These are phyloP conservation scores for Irpex sp. DNA, from an alignment of 1,284 basidiomycete species.

Conservation along the genomic window DNA sequence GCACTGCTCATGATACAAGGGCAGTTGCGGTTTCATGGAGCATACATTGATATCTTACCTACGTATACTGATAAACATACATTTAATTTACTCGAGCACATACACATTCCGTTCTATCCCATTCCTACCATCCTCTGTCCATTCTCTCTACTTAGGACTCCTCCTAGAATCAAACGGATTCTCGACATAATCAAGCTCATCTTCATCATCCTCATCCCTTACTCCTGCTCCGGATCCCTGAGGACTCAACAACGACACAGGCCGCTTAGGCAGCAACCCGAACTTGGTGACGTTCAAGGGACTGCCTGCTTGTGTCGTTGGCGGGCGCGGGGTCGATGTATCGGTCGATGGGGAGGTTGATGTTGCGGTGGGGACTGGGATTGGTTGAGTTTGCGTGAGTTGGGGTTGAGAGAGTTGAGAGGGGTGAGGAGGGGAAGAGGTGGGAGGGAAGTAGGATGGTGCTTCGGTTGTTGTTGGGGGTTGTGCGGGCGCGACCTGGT, in stretches of 20 bases:
- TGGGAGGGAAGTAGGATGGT: not conserved
- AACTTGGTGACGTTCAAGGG: conserved; percentile 44
- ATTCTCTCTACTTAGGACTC: not conserved
- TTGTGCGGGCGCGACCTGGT: not conserved
- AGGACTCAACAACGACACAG: conserved; percentile 57
- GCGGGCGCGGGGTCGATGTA: conserved; percentile 21
- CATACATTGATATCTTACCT: not conserved
- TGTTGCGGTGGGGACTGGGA: no score
- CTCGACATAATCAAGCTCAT: conserved; percentile 60
- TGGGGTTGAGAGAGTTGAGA: no score
- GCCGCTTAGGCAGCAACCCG: conserved; percentile 68
- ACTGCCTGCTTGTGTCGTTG: conserved; percentile 22
- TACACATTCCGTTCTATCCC: not conserved
- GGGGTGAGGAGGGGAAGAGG: not conserved
- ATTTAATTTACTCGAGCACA: not conserved
- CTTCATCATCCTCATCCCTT: conserved; percentile 36
- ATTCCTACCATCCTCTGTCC: not conserved
- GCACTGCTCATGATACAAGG: no score
- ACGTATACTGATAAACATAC: not conserved
- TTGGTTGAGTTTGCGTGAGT: no score
- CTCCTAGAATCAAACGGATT: conserved; percentile 55
- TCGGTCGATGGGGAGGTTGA: not conserved
- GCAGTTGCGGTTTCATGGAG: not conserved
- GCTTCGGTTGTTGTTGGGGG: not conserved
- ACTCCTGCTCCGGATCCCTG: conserved; percentile 26